Evolutionary conservation across 192 early-diverging fungal species (phyloP).

Genomic region (Helicostylum pulchrum): DNA sequence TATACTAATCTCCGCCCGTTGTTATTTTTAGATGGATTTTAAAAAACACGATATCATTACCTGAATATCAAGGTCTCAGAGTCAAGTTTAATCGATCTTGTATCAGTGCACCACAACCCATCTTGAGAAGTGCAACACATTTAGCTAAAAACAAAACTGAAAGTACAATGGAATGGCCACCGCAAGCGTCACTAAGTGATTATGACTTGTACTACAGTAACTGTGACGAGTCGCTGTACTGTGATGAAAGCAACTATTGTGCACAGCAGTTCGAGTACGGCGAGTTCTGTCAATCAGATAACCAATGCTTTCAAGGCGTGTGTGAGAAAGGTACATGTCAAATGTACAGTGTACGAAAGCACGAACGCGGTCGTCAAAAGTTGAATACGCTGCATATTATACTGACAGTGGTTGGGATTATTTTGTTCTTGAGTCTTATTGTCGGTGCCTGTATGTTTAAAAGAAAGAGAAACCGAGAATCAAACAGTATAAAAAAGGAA

Average conservation of each 20-base stretch:
- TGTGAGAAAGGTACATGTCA: background rate
- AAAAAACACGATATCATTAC: conserved; percentile 3
- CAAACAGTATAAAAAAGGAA: background rate
- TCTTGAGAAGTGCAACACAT: background rate
- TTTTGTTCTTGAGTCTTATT: background rate
- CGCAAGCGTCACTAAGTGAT: background rate
- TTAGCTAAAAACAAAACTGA: background rate
- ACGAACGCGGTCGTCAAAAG: background rate
- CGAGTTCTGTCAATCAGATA: background rate
- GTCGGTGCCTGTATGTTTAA: background rate
- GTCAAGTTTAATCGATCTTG: background rate
- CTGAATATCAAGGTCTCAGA: conserved; percentile 4
- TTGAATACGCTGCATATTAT: conserved; percentile 10
- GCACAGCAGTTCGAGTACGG: background rate
- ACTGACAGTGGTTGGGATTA: background rate
- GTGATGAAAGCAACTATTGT: background rate
- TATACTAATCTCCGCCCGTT: background rate
- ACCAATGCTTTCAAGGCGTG: conserved; percentile 1
- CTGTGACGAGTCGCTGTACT: background rate
- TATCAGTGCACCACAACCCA: background rate
- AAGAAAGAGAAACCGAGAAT: background rate
- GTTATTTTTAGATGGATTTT: conserved; percentile 7
- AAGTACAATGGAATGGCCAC: conserved; percentile 8
- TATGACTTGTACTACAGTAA: conserved; percentile 3
- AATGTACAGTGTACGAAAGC: too few species aligned